phyloP scores from a whole-genome alignment of 306 rosid genomes.

The Quercus wislizeni region DNA sequence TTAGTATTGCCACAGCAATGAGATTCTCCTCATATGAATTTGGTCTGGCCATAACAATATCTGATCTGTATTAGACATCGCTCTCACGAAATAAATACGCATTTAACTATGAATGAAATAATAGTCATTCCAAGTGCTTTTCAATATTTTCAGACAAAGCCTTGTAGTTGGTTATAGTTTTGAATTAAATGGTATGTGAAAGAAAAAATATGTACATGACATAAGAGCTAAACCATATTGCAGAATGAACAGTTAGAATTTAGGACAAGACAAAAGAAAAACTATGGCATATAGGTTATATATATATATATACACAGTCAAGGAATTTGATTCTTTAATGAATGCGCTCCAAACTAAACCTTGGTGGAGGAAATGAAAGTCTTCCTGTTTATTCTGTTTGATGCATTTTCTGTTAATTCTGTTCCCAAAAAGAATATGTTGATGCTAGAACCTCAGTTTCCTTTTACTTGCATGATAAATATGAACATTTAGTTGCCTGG shows the following conservation, averaged over 20 bases:
- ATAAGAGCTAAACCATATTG: background rate
- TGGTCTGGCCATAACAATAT: background rate
- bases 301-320: background rate
- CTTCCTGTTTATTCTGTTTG: background rate
- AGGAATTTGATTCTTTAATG: background rate
- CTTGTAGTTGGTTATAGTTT: background rate
- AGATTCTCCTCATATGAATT: background rate
- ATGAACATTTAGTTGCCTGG: slow-evolving; percentile 1
- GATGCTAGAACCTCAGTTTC: background rate
- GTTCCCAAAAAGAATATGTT: background rate
- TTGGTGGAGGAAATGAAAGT: background rate
- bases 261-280: background rate
- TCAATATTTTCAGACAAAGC: background rate
- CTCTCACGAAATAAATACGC: background rate
- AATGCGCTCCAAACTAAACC: background rate
- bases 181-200: background rate
- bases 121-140: background rate
- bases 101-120: background rate
- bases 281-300: background rate
- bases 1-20: background rate
- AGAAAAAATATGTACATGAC: background rate
- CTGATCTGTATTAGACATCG: background rate
- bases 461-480: background rate
- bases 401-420: background rate
- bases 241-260: background rate